Evolutionary conservation across 768 basidiomycete species (phyloP), one percentile per base, ranked within the genome.

Genomic region (Boletales sp.): DNA sequence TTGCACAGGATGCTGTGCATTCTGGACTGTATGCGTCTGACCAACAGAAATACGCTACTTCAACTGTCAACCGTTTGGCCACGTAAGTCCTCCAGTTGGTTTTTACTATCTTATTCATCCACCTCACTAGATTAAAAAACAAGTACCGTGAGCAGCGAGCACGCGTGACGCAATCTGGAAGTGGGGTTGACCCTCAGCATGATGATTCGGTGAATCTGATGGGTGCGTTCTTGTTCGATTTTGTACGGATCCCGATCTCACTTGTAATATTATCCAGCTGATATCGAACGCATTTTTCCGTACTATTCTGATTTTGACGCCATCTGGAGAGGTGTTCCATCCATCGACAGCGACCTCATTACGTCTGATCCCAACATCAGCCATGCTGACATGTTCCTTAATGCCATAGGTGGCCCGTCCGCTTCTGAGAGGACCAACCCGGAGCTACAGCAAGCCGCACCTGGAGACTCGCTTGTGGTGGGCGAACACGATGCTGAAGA

Each of bases 221-320:
- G 21, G 37, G 43, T 50, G 15, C 39, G 42, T 9, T 38, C 18
- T 14, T 15, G 29, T 44, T 15, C 3, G n/a, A 15, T 36, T n/a
- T 24, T 24, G 17, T n/a, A 12, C 27, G 14, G 15, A 34, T 10
- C 19, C 31, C 32, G 29, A 44, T 11, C 19, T 8, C 9, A 8
- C 14, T n/a, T n/a, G n/a, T n/a, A n/a, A n/a, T n/a, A n/a, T n/a
- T n/a, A 15, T 37, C 21, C 34, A 57, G 47, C 41, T 4, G 44
- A 57, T 8, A 31, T 57, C 1, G 35, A 46, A 8, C 5, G 5
- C 7, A 2, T 40, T 1, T 57, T 54, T 14, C 56, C 43, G 2
- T 57, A 54, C 10, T 57, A 48, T 2, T 6, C 50, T 13, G 46
- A 48, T 2, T 52, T 57, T 7, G 7, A 57, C 8, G 5, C 38